Evolutionary conservation across 1,284 basidiomycete species (phyloP), one percentile per base, ranked within the genome.

Genomic region (Sphagnurus paluster): DNA sequence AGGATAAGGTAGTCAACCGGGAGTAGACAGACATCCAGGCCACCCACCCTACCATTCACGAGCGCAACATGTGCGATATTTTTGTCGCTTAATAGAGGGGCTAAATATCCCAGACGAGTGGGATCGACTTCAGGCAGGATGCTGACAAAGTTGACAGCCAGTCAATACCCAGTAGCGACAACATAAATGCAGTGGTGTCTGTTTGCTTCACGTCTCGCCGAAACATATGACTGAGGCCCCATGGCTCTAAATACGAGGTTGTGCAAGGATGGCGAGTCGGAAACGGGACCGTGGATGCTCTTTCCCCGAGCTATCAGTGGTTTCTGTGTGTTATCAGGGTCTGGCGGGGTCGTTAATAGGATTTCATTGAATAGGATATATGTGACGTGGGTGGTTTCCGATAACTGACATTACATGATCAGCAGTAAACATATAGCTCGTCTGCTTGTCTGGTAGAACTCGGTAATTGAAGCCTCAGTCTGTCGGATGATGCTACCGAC

Each of bases 401-500:
- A 93, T 88, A 34, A 76, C 79, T 6, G 87, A 90, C 92, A 95
- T 95, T 4, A 93, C 92, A 61, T 95, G 92, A 62, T 95, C 92
- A 0, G 93, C 89, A 3, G 90, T 93, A 61, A 95, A 93, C 32
- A 95, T 67, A 58, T 79, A 95, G 30, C 82, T 82, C 0, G 92
- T 94, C 42, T 84, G 77, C 21, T 81, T 68, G 46, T 87, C 82
- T 67, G 64, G 58, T 85, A 94, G 58, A 87, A 92, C 2, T 80
- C 72, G 1, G 68, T 62, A 25, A 94, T 65, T 9, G 90, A 67
- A 29, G 65, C 57, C 55, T 92, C 87, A 0, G 86, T 81, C 47
- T 82, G 72, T 23, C 72, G 70, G n/a, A 90, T 87, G 49, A 95
- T 85, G 36, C 70, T 62, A 56, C 95, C 93, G 1, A 94, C 92